phyloP scores from a whole-genome alignment of 139 green algal species.

The Chlorella sp. region DNA sequence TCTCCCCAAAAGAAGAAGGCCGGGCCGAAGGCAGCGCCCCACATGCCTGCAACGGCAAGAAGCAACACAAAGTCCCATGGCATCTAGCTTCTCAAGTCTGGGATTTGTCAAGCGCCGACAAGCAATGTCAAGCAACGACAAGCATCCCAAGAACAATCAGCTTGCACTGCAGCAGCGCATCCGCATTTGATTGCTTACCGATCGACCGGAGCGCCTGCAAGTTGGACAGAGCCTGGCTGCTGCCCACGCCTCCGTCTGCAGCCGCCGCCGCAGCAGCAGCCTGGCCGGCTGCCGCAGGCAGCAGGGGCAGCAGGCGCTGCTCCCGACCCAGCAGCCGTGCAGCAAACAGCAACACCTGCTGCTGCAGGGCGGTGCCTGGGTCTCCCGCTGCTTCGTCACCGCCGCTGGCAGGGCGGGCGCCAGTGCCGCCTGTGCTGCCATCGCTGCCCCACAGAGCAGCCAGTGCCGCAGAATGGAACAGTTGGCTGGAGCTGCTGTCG shows the following conservation, averaged over 20 bases:
- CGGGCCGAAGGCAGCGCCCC: constrained; percentile 40
- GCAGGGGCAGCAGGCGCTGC: constrained; percentile 10
- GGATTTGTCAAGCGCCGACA: no score
- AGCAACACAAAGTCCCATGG: no score
- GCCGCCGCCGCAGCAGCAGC: neutral
- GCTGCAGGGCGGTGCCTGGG: constrained; percentile 32
- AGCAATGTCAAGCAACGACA: no score
- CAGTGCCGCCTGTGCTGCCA: no score
- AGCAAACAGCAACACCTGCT: constrained; percentile 17
- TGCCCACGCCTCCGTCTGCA: neutral
- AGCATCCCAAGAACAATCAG: no score
- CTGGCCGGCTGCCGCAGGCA: neutral
- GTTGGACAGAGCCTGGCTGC: neutral
- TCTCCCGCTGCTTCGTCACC: no score
- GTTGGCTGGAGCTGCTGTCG: neutral
- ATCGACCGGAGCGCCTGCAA: constrained; percentile 13
- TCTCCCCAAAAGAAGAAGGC: constrained; percentile 48
- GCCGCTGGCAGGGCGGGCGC: neutral
- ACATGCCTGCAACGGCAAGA: constrained; percentile 37
- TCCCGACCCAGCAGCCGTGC: constrained; percentile 13
- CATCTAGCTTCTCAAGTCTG: no score
- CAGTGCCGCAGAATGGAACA: no score
- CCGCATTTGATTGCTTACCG: neutral
- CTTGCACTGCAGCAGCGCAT: neutral
- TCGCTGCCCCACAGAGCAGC: no score